phyloP scores from a whole-genome alignment of 805 yeast species.

The Huiozyma sinensis region DNA sequence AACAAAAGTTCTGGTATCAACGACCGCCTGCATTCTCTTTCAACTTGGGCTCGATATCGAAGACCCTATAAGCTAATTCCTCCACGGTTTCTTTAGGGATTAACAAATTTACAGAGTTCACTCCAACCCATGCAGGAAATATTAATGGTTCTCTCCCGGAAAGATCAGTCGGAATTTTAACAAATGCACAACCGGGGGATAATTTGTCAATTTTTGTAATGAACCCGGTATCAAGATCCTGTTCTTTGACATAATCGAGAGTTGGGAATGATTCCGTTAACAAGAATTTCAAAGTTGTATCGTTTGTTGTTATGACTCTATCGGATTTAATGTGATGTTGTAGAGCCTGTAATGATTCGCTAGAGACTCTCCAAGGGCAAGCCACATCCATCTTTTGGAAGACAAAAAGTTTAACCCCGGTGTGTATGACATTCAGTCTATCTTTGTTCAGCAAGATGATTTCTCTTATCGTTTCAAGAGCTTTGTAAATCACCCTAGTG shows the following conservation, averaged over 20 bases:
- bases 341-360: conserved; percentile 68
- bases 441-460: conserved; percentile 60
- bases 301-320: conserved; percentile 48
- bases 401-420: conserved; percentile 89
- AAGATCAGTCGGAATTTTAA: conserved; percentile 48
- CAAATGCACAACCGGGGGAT: conserved; percentile 74
- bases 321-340: conserved; percentile 48
- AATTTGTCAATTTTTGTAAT: conserved; percentile 40
- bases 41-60: conserved; percentile 46
- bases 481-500: conserved; percentile 78
- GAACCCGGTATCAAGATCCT: conserved; percentile 48
- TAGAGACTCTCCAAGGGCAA: conserved; percentile 91
- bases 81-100: conserved; percentile 85
- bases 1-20: not conserved
- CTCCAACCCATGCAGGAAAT: conserved; percentile 89
- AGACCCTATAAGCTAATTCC: conserved; percentile 78
- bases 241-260: conserved; percentile 41
- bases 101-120: conserved; percentile 77
- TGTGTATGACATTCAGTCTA: conserved; percentile 77
- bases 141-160: conserved; percentile 53
- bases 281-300: conserved; percentile 50
- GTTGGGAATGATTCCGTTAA: conserved; percentile 75
- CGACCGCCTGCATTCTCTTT: conserved; percentile 5
- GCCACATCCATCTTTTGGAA: conserved; percentile 67
- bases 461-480: conserved; percentile 63